Evolutionary conservation across 1,284 basidiomycete species (phyloP).

Genomic region (Boletellus dicymbophilus): DNA sequence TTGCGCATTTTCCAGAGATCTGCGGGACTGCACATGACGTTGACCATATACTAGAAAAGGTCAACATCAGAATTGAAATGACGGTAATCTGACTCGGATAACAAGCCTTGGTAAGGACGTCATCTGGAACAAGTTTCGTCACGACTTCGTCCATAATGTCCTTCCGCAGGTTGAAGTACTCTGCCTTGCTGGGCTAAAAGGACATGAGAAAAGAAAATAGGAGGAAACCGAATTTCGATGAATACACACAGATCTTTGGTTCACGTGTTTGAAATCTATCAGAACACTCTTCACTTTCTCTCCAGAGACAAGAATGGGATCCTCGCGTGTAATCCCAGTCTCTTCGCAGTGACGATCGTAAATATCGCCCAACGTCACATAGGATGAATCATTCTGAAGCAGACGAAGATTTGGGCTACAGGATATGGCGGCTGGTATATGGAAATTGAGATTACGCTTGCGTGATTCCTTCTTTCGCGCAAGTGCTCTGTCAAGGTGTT

Average conservation of each 20-base stretch:
- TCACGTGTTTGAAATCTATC: slow-evolving; percentile 55
- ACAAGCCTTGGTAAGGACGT: slow-evolving; percentile 81
- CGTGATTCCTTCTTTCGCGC: slow-evolving; percentile 90
- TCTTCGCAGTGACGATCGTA: slow-evolving; percentile 89
- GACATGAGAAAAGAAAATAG: slow-evolving; percentile 6
- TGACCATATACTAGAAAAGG: slow-evolving; percentile 80
- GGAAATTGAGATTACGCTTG: slow-evolving; percentile 91
- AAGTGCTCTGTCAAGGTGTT: slow-evolving; percentile 59
- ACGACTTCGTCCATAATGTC: slow-evolving; percentile 92
- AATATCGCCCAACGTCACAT: slow-evolving; percentile 91
- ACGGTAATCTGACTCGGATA: not conserved
- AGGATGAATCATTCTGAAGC: slow-evolving; percentile 90
- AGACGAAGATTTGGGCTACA: slow-evolving; percentile 86
- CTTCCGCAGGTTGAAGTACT: slow-evolving; percentile 78
- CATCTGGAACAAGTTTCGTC: slow-evolving; percentile 90
- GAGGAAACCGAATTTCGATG: slow-evolving; percentile 7
- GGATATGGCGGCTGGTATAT: slow-evolving; percentile 87
- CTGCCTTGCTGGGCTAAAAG: slow-evolving; percentile 59
- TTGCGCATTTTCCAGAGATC: slow-evolving; percentile 98
- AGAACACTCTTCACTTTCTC: slow-evolving; percentile 81
- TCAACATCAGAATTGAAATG: slow-evolving; percentile 3
- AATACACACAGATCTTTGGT: slow-evolving; percentile 48
- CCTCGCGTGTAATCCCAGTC: slow-evolving; percentile 82
- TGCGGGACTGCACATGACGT: slow-evolving; percentile 81
- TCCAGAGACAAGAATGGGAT: slow-evolving; percentile 82